Evolutionary conservation across 2,329 filamentous ascomycete species (phyloP), one percentile per base, ranked within the genome.

Genomic region (Botrytis aclada): DNA sequence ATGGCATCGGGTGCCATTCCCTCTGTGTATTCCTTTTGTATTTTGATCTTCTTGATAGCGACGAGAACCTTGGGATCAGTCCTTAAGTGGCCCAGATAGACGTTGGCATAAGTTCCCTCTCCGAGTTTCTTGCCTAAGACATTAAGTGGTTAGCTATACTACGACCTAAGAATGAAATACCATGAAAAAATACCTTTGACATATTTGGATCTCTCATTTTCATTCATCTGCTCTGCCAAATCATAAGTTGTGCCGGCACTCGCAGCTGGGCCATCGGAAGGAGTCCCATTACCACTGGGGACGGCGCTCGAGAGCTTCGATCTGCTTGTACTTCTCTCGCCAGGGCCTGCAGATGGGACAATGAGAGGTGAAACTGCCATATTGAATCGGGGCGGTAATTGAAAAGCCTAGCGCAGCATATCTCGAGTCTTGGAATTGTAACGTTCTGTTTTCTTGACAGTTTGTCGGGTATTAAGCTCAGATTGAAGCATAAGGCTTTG

Each of bases 101-200:
- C 96, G 79, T 97, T 91, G 81, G 96, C 96, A 82, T 99, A 99
- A 76, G 96, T 98, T 85, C 96, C 96, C 83, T 97, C 94, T 82
- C 96, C 96, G 74, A 99, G 89, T 81, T 96, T 96, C 82, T 93
- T 94, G 80, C 93, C 93, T 94, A 77, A 45, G 71, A 63, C 5
- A 8, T 39, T 14, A 18, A 22, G 32, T 72, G 67, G 32, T 74
- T 73, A 74, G 61, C 9, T 65, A 61, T 60, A 22, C 8, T 66
- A 34, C 8, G 43, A 20, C 4, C 8, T 39, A 22, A 37, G 22
- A 67, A 10, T 43, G 62, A 70, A 74, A 73, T 76, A 72, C 64
- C 41, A 58, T 75, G 56, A 60, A 51, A 43, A 22, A 22, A 22
- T 56, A 91, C 92, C 93, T 85, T 97, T 97, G 77, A 96, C 88